Percentiles rank a stretch among this genome's conserved stretches.
These are phyloP conservation scores for Canna indica DNA, from an alignment of 176 grass and related monocot species.

Conservation along the genomic window DNA sequence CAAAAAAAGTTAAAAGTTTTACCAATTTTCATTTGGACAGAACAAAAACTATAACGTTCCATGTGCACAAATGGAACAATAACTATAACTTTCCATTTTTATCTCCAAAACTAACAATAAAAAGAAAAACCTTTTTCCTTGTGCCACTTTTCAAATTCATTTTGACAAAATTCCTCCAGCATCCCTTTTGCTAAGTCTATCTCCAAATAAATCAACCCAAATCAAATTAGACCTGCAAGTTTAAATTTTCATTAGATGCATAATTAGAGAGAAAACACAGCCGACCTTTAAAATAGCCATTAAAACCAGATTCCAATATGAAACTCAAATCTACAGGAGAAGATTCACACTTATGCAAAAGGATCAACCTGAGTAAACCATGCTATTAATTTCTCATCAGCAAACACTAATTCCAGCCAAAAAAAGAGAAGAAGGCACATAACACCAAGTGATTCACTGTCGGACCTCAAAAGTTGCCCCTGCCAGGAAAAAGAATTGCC, in stretches of 20 bases:
- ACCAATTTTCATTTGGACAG: background rate
- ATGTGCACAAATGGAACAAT: background rate
- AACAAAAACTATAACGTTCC: background rate
- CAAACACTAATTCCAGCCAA: too few species aligned
- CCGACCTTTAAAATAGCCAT: background rate
- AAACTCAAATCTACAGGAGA: background rate
- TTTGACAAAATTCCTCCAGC: background rate
- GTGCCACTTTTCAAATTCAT: background rate
- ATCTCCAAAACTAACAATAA: background rate
- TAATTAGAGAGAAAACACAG: background rate
- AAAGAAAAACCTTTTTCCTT: conserved; percentile 34
- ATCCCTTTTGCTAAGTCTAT: background rate
- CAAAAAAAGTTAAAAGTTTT: background rate
- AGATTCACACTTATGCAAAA: too few species aligned
- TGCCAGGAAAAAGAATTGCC: background rate
- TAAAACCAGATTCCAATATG: background rate
- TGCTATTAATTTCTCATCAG: background rate
- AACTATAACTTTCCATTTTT: background rate
- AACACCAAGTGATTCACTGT: background rate
- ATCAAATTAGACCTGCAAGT: background rate
- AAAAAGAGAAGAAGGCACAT: background rate
- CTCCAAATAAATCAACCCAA: background rate
- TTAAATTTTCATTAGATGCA: background rate
- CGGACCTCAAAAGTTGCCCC: background rate
- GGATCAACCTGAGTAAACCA: background rate